These are phyloP conservation scores for Colletotrichum liriopes DNA, from an alignment of 2,329 filamentous ascomycete genomes.

Conservation along the genomic window DNA sequence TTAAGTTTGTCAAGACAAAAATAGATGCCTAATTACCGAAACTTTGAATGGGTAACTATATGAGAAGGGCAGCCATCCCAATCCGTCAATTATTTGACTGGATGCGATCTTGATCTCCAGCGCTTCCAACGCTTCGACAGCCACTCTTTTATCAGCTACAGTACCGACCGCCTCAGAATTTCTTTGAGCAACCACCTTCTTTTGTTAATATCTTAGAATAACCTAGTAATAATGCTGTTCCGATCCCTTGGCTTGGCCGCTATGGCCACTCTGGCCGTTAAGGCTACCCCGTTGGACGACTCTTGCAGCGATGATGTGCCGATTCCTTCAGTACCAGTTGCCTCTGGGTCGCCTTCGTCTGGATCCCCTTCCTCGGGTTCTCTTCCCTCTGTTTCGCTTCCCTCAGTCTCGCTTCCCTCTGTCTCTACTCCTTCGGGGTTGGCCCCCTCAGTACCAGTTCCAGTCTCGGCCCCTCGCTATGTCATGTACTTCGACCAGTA, in stretches of 20 bases:
- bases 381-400: too few species aligned
- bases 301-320: neutral
- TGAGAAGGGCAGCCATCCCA: neutral
- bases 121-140: neutral
- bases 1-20: neutral
- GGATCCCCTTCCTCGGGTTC: too few species aligned
- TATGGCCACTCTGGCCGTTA: conserved; percentile 21
- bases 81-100: neutral
- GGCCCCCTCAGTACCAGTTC: neutral
- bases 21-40: neutral
- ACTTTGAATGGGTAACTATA: neutral
- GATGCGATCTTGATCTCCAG: neutral
- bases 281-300: conserved; percentile 9
- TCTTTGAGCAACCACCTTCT: conserved; percentile 24
- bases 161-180: conserved; percentile 8
- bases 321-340: neutral
- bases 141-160: conserved; percentile 14
- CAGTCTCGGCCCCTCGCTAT: conserved; percentile 48
- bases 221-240: conserved; percentile 24
- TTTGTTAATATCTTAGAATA: conserved; percentile 1
- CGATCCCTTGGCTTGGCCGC: conserved; percentile 24
- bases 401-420: neutral
- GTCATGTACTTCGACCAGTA: conserved; percentile 65
- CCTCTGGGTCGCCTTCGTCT: neutral
- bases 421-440: neutral